These are phyloP conservation scores for Theileria parva DNA, from an alignment of 169 alveolate genomes.

Conservation along the genomic window DNA sequence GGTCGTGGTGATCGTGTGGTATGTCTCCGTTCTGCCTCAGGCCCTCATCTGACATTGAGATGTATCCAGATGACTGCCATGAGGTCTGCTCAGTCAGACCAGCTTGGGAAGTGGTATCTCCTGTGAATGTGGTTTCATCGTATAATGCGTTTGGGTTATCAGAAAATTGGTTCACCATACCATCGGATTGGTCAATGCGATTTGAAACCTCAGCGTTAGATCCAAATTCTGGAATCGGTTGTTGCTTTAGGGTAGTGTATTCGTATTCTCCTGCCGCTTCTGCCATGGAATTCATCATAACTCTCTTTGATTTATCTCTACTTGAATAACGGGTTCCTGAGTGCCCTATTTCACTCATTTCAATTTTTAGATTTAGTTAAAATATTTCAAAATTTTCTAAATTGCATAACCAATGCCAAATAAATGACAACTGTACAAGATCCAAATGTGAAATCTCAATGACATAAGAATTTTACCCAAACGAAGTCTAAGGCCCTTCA, in stretches of 20 bases:
- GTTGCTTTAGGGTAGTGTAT: conserved; percentile 34
- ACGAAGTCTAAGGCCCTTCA: not conserved
- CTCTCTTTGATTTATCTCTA: conserved; percentile 3
- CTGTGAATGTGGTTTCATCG: conserved; percentile 28
- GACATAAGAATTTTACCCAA: not conserved
- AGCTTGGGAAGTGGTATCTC: conserved; percentile 29
- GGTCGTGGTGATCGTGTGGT: conserved; percentile 38
- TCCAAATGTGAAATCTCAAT: not conserved
- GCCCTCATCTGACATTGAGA: conserved; percentile 44
- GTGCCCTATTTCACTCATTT: conserved; percentile 22
- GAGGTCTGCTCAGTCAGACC: conserved; percentile 46
- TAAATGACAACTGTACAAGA: too few relatives aligned
- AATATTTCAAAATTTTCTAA: not conserved
- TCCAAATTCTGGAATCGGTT: conserved; percentile 10
- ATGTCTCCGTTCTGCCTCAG: conserved; percentile 53
- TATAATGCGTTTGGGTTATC: conserved; percentile 29
- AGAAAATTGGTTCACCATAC: conserved; percentile 36
- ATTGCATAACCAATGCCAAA: not conserved
- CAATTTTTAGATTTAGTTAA: not conserved
- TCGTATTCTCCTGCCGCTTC: conserved; percentile 38
- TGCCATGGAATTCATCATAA: conserved; percentile 17
- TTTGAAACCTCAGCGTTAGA: conserved; percentile 22
- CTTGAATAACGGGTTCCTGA: conserved; percentile 3
- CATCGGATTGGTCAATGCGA: conserved; percentile 51
- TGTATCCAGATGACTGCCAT: conserved; percentile 40